Base-by-base conservation (phyloP, 192 early-diverging fungal species). In the Pilaira anomala region DNA sequence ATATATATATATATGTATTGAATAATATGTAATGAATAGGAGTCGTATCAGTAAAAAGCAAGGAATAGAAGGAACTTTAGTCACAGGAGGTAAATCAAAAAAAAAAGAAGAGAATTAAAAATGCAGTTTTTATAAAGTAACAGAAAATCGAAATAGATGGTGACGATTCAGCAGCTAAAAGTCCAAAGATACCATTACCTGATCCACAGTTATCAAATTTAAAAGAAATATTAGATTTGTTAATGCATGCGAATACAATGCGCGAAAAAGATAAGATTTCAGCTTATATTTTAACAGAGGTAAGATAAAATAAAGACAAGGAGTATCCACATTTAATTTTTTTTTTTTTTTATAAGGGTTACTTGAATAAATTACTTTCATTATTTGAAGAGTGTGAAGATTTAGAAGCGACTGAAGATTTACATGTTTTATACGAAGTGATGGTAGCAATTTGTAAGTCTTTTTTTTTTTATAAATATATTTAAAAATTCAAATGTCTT, bases 381-480 rank as follows among this genome's bases (percentile, higher is more conserved):
- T 58, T 88, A 7, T 82, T 90, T 66, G 85, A 89, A 64, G 78
- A 80, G 14, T 92, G 86, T 54, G 95, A 96, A 70, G 92, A 96
- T 65, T 63, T 93, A 71, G 93, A 95, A 36, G 82, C 80, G 18
- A 77, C 74, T 6, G 78, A 87, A 4, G 90, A 90, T 58, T 65
- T 96, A 30, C 88, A 91, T 63, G 49, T 72, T 2, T 69, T 98
- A 48, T 87, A 87, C 61, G 83, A 75, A 40, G 93, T 95, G 44
- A 81, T 89, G 65, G 79, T 83, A 42, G 79, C 80, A 54, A 88
- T 93, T 44, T 82, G 91, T 93, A 81, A 71, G 86, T 67, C 1
- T 8, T 33, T 22, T 49, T 51, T 16, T 33, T 13, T 22, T 14
- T 5, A 41, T 26, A 11, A n/a, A 48, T 41, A n/a, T 21, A 18